Base-by-base conservation (phyloP, 306 rosid species). In the Erythrophleum fordii region DNA sequence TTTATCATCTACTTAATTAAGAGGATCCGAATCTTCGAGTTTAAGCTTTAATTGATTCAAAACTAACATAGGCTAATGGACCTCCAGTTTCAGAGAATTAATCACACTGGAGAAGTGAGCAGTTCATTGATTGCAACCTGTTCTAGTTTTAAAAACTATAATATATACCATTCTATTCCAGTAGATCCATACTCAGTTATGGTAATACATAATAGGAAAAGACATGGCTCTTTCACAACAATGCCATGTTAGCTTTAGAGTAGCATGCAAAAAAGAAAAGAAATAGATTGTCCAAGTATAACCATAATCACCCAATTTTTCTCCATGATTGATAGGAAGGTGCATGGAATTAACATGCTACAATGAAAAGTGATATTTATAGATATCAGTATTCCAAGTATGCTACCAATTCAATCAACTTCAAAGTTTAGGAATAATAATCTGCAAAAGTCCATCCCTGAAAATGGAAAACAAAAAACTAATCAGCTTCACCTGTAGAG, bases 381-480 rank as follows among this genome's bases (percentile, higher is more conserved):
- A 22, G n/a, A 22, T 68, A 42, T 41, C 7, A 23, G 20, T 41
- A 22, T 41, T 68, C 52, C 35, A 42, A 41, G 52, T 68, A 68
- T 11, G 53, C 48, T 10, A 23, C 35, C 52, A 22, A 20, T 26
- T 28, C 31, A 49, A 5, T 60, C 55, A 72, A n/a, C 37, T 83
- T 91, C 86, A 86, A 72, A 84, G 66, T 79, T 93, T 93, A 11
- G 98, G 94, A 85, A 93, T 71, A 73, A 77, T 70, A 34, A 91
- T 85, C n/a, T 85, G 92, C 13, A 93, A 86, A 74, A 93, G 78
- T 66, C 97, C 98, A 68, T 91, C 94, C 93, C 98, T 93, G 93
- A 78, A 84, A 49, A 56, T 48, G 71, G 3, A 71, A 71, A 80
- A 44, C 25, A 20, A 8, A 25, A 51, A 52, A 71, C 35, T 41